Percentiles rank a stretch among this genome's conserved stretches.
Conservation (phyloP, 352 stramenopile genomes). For the Phytophthora meadii region DNA sequence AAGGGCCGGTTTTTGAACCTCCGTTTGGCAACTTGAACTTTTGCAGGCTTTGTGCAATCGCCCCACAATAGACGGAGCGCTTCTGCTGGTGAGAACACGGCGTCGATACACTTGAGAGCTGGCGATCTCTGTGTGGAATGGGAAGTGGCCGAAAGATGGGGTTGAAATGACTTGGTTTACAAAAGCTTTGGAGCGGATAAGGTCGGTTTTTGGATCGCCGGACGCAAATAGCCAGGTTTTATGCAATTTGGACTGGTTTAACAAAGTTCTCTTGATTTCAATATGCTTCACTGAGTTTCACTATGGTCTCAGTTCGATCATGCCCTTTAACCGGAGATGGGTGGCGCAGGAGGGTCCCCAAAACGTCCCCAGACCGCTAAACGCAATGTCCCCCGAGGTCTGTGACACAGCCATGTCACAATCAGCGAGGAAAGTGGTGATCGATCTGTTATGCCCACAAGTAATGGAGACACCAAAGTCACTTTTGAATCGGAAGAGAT, state of each 20-base stretch:
- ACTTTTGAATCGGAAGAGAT: slow-evolving; percentile 10
- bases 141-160: neutral
- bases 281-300: slow-evolving; percentile 7
- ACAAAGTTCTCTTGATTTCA: slow-evolving; percentile 18
- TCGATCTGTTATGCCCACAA: neutral
- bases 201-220: slow-evolving; percentile 12
- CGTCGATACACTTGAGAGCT: neutral
- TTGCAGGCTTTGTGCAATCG: slow-evolving; percentile 24
- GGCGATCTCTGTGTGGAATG: neutral
- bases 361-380: slow-evolving; percentile 27
- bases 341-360: slow-evolving; percentile 31
- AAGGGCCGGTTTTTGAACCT: slow-evolving; percentile 23
- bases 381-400: slow-evolving; percentile 29
- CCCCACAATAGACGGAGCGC: slow-evolving; percentile 33
- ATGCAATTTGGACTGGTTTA: slow-evolving; percentile 28
- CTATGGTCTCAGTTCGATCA: slow-evolving; percentile 7
- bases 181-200: neutral
- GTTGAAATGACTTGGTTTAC: too few species aligned
- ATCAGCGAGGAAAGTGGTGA: slow-evolving; percentile 9
- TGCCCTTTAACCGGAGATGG: slow-evolving; percentile 17
- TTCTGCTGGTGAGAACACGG: slow-evolving; percentile 9
- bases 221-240: slow-evolving; percentile 15
- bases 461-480: neutral
- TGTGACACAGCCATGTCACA: slow-evolving; percentile 31
- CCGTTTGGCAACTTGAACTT: slow-evolving; percentile 31